These are phyloP conservation scores for Dianthus caryophyllus DNA, from an alignment of 148 eudicot genomes.

Conservation along the genomic window DNA sequence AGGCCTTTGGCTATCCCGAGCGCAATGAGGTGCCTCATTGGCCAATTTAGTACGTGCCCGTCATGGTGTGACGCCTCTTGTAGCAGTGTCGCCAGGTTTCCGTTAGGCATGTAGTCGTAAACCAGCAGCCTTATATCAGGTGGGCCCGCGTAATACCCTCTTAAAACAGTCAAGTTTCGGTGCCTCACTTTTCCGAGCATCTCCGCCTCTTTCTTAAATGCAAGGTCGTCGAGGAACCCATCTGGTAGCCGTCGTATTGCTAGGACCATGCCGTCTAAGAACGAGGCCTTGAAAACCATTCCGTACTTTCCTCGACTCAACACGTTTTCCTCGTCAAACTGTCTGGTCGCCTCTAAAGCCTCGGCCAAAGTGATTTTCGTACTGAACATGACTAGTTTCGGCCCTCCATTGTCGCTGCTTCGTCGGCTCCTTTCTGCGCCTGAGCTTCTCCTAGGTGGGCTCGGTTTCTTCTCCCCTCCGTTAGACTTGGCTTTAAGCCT, in stretches of 20 bases:
- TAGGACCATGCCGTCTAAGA: conserved; percentile 67
- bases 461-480: conserved; percentile 63
- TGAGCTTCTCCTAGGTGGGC: conserved; percentile 61
- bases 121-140: conserved; percentile 53
- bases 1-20: conserved; percentile 68
- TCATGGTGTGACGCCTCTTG: conserved; percentile 83
- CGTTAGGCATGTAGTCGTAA: conserved; percentile 83
- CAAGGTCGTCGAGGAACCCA: conserved; percentile 43
- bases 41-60: conserved; percentile 79
- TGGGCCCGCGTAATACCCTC: conserved; percentile 73
- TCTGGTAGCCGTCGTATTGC: conserved; percentile 60
- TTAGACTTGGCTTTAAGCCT: conserved; percentile 40
- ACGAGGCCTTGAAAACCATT: conserved; percentile 65
- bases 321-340: conserved; percentile 87
- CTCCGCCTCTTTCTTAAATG: conserved; percentile 72
- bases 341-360: conserved; percentile 69
- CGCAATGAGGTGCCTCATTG: conserved; percentile 74
- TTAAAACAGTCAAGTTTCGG: conserved; percentile 62
- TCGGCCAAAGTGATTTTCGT: conserved; percentile 60
- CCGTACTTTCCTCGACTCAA: conserved; percentile 66
- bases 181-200: conserved; percentile 60
- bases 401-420: conserved; percentile 61
- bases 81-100: conserved; percentile 60
- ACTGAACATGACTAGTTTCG: conserved; percentile 69
- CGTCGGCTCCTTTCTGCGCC: conserved; percentile 52